These are phyloP conservation scores for Blastobotrys serpentis DNA, from an alignment of 1,139 yeast species.

Conservation along the genomic window DNA sequence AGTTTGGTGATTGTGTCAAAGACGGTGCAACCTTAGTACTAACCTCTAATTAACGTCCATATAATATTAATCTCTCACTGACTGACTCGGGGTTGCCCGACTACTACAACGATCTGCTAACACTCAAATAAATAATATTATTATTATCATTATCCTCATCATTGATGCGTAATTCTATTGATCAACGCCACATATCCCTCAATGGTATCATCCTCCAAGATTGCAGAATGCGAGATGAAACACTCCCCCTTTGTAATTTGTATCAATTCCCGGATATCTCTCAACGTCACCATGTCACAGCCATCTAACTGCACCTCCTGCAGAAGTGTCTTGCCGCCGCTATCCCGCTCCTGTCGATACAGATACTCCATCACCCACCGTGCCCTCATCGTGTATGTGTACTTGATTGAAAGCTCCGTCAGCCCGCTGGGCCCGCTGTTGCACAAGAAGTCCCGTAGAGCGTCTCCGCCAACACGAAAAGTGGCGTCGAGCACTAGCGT, in stretches of 20 bases:
- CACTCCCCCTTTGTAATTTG: conserved; percentile 18
- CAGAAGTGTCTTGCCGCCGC: neutral
- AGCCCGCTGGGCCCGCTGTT: conserved; percentile 17
- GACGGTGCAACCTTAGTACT: conserved; percentile 21
- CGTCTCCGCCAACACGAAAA: conserved; percentile 16
- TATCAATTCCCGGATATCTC: conserved; percentile 18
- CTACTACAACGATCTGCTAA: no score
- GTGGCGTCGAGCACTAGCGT: conserved; percentile 19
- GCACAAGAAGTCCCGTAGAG: conserved; percentile 16
- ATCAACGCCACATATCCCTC: conserved; percentile 25
- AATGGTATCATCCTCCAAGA: conserved; percentile 25
- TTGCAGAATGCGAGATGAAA: conserved; percentile 24
- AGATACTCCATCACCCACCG: conserved; percentile 22
- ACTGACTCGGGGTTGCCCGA: no score
- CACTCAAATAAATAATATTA: conserved; percentile 9
- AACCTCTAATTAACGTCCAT: neutral
- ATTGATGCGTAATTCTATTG: conserved; percentile 17
- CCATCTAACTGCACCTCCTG: conserved; percentile 20
- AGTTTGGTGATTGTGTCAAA: conserved; percentile 21
- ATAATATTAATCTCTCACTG: neutral
- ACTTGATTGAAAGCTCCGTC: conserved; percentile 15
- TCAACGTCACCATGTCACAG: conserved; percentile 25
- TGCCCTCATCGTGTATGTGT: conserved; percentile 19
- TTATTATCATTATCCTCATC: conserved; percentile 3
- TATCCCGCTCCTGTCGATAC: conserved; percentile 15